A percentile compares a stretch with the other conserved stretches of the same genome.
These are phyloP conservation scores for Fraxinus xanthoxyloides DNA, from an alignment of 305 asterid genomes.

Conservation along the genomic window DNA sequence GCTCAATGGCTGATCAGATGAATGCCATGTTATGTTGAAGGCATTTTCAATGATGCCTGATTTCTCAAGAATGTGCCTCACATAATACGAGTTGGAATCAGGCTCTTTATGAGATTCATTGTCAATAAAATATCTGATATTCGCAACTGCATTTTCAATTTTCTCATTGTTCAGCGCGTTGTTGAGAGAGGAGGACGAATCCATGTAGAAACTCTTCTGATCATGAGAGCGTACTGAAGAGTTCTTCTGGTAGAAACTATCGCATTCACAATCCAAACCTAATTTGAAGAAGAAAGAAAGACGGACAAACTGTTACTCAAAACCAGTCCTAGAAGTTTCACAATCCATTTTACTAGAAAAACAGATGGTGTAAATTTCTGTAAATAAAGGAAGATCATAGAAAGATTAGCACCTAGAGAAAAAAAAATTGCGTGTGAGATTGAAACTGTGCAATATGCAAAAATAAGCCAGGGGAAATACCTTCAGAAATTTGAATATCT, in stretches of 20 bases:
- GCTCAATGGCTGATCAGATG: conserved; percentile 48
- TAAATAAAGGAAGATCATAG: not conserved
- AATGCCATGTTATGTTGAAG: conserved; percentile 41
- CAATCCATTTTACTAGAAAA: not conserved
- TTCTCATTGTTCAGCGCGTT: conserved; percentile 6
- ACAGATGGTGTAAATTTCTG: not conserved
- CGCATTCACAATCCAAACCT: conserved; percentile 34
- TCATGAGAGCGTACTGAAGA: conserved; percentile 20
- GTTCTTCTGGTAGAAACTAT: conserved; percentile 9
- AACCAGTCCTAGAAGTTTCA: not conserved
- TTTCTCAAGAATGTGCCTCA: conserved; percentile 52
- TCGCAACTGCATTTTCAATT: conserved; percentile 16
- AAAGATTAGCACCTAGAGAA: not conserved
- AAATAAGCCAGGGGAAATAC: conserved; percentile 27
- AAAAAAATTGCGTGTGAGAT: not conserved
- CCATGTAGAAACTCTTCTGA: not conserved
- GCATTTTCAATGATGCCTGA: conserved; percentile 52
- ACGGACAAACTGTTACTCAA: not conserved
- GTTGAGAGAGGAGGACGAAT: not conserved
- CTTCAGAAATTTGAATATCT: conserved; percentile 34
- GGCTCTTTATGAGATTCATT: conserved; percentile 10
- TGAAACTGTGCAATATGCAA: not conserved
- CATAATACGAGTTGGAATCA: conserved; percentile 44
- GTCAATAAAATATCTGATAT: not conserved
- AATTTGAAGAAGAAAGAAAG: not conserved